Percentiles rank a stretch among this genome's conserved stretches.
Evolutionary conservation across 495 filamentous ascomycete species (phyloP).

Genomic region (Penicillium crystallinum): DNA sequence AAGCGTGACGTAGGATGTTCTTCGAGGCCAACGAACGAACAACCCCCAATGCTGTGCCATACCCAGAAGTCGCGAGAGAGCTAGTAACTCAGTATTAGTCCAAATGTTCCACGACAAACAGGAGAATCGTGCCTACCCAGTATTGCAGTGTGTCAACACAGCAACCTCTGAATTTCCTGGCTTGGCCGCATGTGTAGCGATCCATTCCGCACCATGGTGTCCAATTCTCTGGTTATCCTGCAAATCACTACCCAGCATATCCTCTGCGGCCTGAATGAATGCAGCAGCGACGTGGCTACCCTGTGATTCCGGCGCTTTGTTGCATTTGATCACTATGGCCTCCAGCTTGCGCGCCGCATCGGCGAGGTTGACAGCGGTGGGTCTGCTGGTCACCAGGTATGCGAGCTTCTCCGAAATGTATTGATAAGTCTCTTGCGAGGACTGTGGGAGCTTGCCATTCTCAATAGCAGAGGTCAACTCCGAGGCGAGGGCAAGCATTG

Average conservation of each 20-base stretch:
- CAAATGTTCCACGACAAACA: conserved; percentile 2
- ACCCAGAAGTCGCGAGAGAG: conserved; percentile 91
- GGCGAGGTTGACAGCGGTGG: conserved; percentile 89
- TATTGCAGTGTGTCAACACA: conserved; percentile 95
- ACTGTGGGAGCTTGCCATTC: conserved; percentile 26
- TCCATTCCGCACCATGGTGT: conserved; percentile 76
- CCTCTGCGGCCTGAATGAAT: conserved; percentile 75
- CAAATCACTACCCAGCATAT: conserved; percentile 83
- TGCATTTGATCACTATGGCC: conserved; percentile 40
- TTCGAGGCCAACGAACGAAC: conserved; percentile 74
- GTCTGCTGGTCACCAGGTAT: conserved; percentile 79
- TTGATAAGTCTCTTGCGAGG: conserved; percentile 52
- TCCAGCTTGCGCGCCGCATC: conserved; percentile 83
- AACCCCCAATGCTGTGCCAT: conserved; percentile 91
- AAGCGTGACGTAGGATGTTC: conserved; percentile 66
- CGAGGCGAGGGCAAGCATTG: conserved; percentile 78
- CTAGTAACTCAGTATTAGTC: conserved; percentile 33
- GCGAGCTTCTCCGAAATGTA: conserved; percentile 71
- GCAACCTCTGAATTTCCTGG: conserved; percentile 46
- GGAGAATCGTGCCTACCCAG: conserved; percentile 55
- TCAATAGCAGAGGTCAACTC: conserved; percentile 27
- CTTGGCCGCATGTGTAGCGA: conserved; percentile 47
- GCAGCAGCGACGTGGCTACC: conserved; percentile 50
- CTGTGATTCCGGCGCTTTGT: conserved; percentile 27
- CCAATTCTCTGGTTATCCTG: conserved; percentile 83